Conservation (phyloP, 768 basidiomycete genomes). For the Russula sp. region DNA sequence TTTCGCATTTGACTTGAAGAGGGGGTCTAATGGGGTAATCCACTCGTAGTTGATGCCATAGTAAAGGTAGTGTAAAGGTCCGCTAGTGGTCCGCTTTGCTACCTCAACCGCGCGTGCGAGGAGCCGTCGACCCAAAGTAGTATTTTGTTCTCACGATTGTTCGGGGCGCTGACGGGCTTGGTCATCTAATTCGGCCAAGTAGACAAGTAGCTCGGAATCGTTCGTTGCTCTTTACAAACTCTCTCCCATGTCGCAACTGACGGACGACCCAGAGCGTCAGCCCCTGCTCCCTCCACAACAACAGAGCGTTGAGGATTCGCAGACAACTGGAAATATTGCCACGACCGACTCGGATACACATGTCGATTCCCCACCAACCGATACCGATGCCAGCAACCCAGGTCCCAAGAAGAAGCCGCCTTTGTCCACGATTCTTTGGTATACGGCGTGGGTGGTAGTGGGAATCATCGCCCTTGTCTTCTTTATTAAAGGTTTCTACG, state of each 20-base stretch:
- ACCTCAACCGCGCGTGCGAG: background rate
- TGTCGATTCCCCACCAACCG: background rate
- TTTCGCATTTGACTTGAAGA: constrained; percentile 64
- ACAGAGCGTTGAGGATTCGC: background rate
- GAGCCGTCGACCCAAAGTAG: background rate
- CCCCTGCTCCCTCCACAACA: constrained; percentile 13
- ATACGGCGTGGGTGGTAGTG: constrained; percentile 38
- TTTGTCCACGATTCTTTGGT: constrained; percentile 37
- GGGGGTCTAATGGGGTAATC: constrained; percentile 63
- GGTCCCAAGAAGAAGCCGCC: constrained; percentile 30
- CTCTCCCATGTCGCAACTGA: constrained; percentile 9
- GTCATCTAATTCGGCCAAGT: background rate
- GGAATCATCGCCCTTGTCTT: constrained; percentile 44
- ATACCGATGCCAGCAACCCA: background rate
- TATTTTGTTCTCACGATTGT: background rate
- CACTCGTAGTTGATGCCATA: constrained; percentile 43
- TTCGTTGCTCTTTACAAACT: background rate
- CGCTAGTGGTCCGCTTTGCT: too few relatives aligned
- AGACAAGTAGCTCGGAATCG: background rate
- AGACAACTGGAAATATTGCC: background rate
- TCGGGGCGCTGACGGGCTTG: background rate
- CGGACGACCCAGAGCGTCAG: constrained; percentile 15
- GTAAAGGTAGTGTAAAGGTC: too few relatives aligned
- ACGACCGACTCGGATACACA: background rate
- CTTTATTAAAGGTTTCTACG: constrained; percentile 69